Conservation (phyloP, 2,329 filamentous ascomycete genomes). For the Truncatella angustata region DNA sequence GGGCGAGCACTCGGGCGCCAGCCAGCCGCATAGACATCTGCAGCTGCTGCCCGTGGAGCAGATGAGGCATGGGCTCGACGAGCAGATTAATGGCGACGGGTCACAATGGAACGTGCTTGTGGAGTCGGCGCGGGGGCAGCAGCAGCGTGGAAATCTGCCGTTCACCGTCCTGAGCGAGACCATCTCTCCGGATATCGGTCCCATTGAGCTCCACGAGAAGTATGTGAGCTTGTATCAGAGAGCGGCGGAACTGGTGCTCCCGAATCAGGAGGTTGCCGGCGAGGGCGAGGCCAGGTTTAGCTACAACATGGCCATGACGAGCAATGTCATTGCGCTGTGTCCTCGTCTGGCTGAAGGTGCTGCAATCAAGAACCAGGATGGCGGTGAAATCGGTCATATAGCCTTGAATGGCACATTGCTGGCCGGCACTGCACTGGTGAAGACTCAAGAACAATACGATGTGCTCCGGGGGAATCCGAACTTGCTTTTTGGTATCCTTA, state of each 20-base stretch:
- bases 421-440: slow-evolving; percentile 63
- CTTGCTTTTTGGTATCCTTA: slow-evolving; percentile 38
- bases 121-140: slow-evolving; percentile 29
- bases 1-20: slow-evolving; percentile 66
- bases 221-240: slow-evolving; percentile 49
- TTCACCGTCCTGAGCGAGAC: slow-evolving; percentile 43
- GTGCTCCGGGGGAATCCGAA: slow-evolving; percentile 40
- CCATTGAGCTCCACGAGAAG: slow-evolving; percentile 34
- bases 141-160: slow-evolving; percentile 28
- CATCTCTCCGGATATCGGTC: slow-evolving; percentile 32
- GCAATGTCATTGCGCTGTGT: slow-evolving; percentile 49
- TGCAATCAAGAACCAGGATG: slow-evolving; percentile 20
- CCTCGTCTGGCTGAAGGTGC: slow-evolving; percentile 54
- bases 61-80: slow-evolving; percentile 55
- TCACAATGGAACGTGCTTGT: slow-evolving; percentile 50
- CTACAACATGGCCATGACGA: slow-evolving; percentile 63
- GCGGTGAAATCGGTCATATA: slow-evolving; percentile 38
- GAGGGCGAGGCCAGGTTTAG: slow-evolving; percentile 51
- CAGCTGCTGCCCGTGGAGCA: slow-evolving; percentile 66
- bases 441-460: slow-evolving; percentile 57
- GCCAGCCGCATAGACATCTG: slow-evolving; percentile 69
- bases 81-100: slow-evolving; percentile 13
- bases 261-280: slow-evolving; percentile 18
- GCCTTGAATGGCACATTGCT: slow-evolving; percentile 62
- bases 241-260: slow-evolving; percentile 31